These are phyloP conservation scores for Remersonia thermophila DNA, from an alignment of 2,329 filamentous ascomycete species.

Conservation along the genomic window DNA sequence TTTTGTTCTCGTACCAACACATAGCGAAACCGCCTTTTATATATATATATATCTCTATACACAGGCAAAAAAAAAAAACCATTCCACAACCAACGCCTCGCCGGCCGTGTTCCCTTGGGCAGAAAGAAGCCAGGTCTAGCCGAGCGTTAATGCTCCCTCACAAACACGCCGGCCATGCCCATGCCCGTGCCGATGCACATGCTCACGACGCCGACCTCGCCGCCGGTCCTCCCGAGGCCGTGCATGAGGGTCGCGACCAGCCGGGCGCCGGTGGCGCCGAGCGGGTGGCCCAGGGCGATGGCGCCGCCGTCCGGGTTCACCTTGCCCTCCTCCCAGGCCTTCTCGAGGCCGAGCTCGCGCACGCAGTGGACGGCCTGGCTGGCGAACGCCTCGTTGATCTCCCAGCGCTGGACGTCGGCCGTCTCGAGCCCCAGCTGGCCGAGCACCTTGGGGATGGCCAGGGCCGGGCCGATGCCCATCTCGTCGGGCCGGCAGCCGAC, in stretches of 20 bases:
- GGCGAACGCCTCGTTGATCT: slow-evolving; percentile 79
- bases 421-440: slow-evolving; percentile 51
- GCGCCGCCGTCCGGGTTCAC: slow-evolving; percentile 90
- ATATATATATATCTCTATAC: no score
- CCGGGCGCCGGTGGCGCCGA: slow-evolving; percentile 77
- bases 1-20: no score
- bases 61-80: no score
- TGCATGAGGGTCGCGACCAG: slow-evolving; percentile 60
- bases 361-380: slow-evolving; percentile 59
- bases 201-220: slow-evolving; percentile 72
- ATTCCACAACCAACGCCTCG: no score
- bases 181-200: slow-evolving; percentile 85
- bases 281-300: slow-evolving; percentile 84
- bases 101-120: no score
- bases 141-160: slow-evolving; percentile 23
- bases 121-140: no score
- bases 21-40: no score
- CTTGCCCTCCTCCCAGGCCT: slow-evolving; percentile 48
- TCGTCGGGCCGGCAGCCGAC: slow-evolving; percentile 76
- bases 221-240: slow-evolving; percentile 55
- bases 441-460: slow-evolving; percentile 78
- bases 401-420: slow-evolving; percentile 71
- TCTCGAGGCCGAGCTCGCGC: slow-evolving; percentile 54
- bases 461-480: slow-evolving; percentile 83
- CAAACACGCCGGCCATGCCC: slow-evolving; percentile 41